Evolutionary conservation across 2,329 filamentous ascomycete species (phyloP).

Genomic region (Aureobasidium vineae): DNA sequence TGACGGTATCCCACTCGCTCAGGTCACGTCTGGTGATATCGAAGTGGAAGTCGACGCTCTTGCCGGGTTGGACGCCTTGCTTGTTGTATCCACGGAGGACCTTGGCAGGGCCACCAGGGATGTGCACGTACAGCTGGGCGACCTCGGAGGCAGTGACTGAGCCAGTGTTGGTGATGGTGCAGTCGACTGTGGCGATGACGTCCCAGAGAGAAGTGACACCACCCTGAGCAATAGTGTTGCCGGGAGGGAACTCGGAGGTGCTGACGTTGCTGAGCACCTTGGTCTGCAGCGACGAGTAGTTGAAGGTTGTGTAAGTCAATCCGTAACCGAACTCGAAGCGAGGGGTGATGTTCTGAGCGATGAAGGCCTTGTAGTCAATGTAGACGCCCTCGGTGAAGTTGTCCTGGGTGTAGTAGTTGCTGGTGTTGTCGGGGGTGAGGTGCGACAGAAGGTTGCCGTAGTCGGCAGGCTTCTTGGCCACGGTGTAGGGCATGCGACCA

Average conservation of each 20-base stretch:
- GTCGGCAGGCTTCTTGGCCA: conserved; percentile 57
- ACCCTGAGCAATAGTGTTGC: conserved; percentile 30
- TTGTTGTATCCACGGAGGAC: conserved; percentile 40
- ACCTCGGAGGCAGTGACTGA: conserved; percentile 52
- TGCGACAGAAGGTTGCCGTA: conserved; percentile 50
- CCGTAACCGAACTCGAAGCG: conserved; percentile 41
- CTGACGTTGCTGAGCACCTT: conserved; percentile 35
- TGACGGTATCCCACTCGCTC: conserved; percentile 51
- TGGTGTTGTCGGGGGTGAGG: conserved; percentile 24
- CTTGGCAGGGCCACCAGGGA: conserved; percentile 33
- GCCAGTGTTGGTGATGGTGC: conserved; percentile 54
- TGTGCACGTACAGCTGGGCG: conserved; percentile 48
- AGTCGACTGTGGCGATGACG: conserved; percentile 50
- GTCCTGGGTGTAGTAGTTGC: conserved; percentile 29
- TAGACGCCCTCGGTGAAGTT: conserved; percentile 41
- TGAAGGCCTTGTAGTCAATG: conserved; percentile 41
- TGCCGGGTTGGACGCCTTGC: conserved; percentile 34
- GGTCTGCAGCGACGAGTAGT: conserved; percentile 36
- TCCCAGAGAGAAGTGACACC: conserved; percentile 47
- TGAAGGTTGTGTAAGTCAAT: conserved; percentile 41
- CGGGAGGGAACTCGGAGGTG: conserved; percentile 14
- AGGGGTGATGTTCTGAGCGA: conserved; percentile 36
- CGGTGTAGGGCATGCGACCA: conserved; percentile 61
- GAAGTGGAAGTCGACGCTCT: conserved; percentile 39
- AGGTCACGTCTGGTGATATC: conserved; percentile 46